Conservation (phyloP, 257 asterid genomes). For the Gentiana macrophylla region DNA sequence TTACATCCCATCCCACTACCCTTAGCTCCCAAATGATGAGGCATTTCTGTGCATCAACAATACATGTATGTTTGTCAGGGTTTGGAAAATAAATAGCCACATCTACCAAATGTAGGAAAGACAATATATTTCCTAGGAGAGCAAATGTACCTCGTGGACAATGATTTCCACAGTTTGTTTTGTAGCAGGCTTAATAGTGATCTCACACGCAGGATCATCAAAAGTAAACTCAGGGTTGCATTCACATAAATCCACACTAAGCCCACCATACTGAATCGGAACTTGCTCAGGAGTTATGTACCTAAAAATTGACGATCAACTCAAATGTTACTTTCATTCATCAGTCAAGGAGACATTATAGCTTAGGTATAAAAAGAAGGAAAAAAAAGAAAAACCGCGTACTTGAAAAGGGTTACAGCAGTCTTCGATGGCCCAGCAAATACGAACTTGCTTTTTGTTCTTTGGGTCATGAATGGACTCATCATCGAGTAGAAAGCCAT, state of each 20-base stretch:
- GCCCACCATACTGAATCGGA: constrained; percentile 89
- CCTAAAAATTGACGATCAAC: constrained; percentile 29
- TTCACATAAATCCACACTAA: constrained; percentile 69
- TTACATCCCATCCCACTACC: constrained; percentile 92
- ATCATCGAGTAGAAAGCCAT: constrained; percentile 87
- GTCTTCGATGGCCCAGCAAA: constrained; percentile 85
- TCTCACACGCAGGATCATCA: constrained; percentile 70
- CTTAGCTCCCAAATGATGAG: constrained; percentile 81
- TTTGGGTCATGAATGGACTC: constrained; percentile 71
- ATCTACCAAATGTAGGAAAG: neutral
- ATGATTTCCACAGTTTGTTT: constrained; percentile 87
- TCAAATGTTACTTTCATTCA: neutral
- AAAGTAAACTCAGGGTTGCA: constrained; percentile 83
- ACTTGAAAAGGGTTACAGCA: constrained; percentile 89
- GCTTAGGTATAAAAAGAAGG: neutral
- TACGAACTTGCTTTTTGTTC: constrained; percentile 99
- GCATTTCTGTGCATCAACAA: constrained; percentile 44
- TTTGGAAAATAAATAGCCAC: neutral
- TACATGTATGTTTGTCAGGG: neutral
- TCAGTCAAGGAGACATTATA: neutral
- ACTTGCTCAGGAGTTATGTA: constrained; percentile 71
- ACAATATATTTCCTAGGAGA: too few relatives aligned
- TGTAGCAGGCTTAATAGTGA: constrained; percentile 62
- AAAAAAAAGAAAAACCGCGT: constrained; percentile 7
- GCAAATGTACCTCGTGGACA: constrained; percentile 54